These are phyloP conservation scores for Entomortierella beljakovae DNA, from an alignment of 192 early-diverging fungal species.

Conservation along the genomic window DNA sequence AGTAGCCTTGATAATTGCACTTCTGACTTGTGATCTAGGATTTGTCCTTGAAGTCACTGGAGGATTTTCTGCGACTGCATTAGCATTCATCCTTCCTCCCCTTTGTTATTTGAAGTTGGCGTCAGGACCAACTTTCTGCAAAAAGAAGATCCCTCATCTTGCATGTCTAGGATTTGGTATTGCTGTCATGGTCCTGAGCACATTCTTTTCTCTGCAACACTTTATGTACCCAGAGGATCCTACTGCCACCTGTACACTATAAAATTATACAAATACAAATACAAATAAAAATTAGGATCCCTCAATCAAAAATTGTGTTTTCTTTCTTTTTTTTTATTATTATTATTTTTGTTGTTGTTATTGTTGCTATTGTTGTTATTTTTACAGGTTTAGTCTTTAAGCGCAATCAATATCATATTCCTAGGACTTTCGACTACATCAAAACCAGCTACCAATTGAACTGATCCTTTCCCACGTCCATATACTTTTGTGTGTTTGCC, in stretches of 20 bases:
- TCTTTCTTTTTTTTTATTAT: conserved; percentile 3
- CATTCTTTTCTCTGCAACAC: conserved; percentile 54
- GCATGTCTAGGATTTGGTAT: conserved; percentile 82
- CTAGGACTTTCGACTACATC: conserved; percentile 69
- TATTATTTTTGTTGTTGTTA: too few relatives aligned
- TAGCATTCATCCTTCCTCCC: conserved; percentile 91
- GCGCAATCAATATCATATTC: conserved; percentile 72
- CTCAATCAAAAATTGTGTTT: background rate
- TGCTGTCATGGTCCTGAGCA: conserved; percentile 79
- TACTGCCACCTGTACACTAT: conserved; percentile 30
- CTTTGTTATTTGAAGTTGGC: conserved; percentile 82
- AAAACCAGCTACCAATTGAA: conserved; percentile 71
- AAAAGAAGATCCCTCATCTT: conserved; percentile 73
- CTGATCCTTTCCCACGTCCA: conserved; percentile 32
- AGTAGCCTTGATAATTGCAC: conserved; percentile 73
- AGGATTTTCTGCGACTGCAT: conserved; percentile 85
- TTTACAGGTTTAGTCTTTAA: conserved; percentile 44
- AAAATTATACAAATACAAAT: conserved; percentile 1
- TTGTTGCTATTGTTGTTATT: background rate
- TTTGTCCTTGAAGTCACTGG: conserved; percentile 91
- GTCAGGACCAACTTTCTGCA: conserved; percentile 64
- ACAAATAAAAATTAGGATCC: background rate
- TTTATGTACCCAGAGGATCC: conserved; percentile 32
- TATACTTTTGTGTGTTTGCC: background rate
- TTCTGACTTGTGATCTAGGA: conserved; percentile 84